A percentile compares a stretch with the other conserved stretches of the same genome.
These are phyloP conservation scores for Candida sp. DNA, from an alignment of 1,139 yeast genomes.

Conservation along the genomic window DNA sequence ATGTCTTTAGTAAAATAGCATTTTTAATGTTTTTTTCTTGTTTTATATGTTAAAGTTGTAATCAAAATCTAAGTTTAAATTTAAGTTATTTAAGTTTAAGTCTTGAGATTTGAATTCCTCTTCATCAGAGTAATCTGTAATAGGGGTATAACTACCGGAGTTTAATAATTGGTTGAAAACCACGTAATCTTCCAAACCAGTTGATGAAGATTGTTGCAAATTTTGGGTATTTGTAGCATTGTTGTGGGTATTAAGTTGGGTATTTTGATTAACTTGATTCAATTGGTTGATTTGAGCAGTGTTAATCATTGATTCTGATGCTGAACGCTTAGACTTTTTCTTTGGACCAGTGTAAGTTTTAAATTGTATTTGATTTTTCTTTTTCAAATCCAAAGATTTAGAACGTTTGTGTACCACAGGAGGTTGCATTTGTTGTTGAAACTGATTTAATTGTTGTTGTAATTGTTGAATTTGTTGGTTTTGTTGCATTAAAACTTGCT, in stretches of 20 bases:
- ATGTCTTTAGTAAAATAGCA: neutral
- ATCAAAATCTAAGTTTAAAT: conserved; percentile 4
- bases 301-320: conserved; percentile 14
- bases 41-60: neutral
- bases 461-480: conserved; percentile 21
- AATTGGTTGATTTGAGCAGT: conserved; percentile 13
- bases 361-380: conserved; percentile 32
- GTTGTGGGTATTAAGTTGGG: conserved; percentile 2
- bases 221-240: conserved; percentile 1
- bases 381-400: conserved; percentile 21
- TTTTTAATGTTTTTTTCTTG: neutral
- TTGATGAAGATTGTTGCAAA: conserved; percentile 5
- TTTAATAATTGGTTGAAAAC: conserved; percentile 23
- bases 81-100: conserved; percentile 5
- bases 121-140: conserved; percentile 20
- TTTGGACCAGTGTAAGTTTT: conserved; percentile 37
- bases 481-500: conserved; percentile 23
- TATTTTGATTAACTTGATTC: conserved; percentile 13
- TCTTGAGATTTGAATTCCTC: conserved; percentile 12
- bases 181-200: conserved; percentile 31
- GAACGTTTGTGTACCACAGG: conserved; percentile 17
- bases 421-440: conserved; percentile 8
- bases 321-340: conserved; percentile 7
- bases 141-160: conserved; percentile 16
- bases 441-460: conserved; percentile 19